phyloP scores from a whole-genome alignment of 495 filamentous ascomycete species.

The Penicillium bialowiezense region DNA sequence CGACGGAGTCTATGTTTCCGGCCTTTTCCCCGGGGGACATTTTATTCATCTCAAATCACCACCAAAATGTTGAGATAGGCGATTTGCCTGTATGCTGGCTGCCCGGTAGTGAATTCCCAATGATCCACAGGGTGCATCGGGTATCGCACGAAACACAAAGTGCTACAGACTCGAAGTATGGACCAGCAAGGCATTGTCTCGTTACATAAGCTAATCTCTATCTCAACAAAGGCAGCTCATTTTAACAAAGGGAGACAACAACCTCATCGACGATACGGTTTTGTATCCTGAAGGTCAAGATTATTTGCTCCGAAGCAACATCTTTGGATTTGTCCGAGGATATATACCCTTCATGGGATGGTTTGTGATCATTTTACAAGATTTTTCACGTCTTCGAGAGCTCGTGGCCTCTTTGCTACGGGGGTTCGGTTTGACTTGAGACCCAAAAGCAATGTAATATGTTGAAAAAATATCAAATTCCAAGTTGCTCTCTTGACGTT shows the following conservation, averaged over 20 bases:
- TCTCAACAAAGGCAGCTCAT: not conserved
- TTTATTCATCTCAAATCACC: not conserved
- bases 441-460: no score
- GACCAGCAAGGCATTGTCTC: not conserved
- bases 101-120: not conserved
- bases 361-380: not conserved
- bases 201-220: not conserved
- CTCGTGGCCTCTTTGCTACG: no score
- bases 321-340: not conserved
- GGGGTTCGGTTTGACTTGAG: no score
- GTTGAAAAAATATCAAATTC: no score
- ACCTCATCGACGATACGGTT: not conserved
- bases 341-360: not conserved
- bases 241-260: not conserved
- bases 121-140: not conserved
- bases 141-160: not conserved
- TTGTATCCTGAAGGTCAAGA: not conserved
- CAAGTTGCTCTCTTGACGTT: no score
- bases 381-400: no score
- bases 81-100: not conserved
- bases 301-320: not conserved
- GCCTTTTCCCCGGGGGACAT: not conserved
- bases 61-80: not conserved
- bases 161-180: not conserved
- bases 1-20: conserved; percentile 1